Evolutionary conservation across 2,329 filamentous ascomycete genomes (phyloP), one percentile per base, ranked within the genome.

Genomic region (Plenodomus biglobosus): DNA sequence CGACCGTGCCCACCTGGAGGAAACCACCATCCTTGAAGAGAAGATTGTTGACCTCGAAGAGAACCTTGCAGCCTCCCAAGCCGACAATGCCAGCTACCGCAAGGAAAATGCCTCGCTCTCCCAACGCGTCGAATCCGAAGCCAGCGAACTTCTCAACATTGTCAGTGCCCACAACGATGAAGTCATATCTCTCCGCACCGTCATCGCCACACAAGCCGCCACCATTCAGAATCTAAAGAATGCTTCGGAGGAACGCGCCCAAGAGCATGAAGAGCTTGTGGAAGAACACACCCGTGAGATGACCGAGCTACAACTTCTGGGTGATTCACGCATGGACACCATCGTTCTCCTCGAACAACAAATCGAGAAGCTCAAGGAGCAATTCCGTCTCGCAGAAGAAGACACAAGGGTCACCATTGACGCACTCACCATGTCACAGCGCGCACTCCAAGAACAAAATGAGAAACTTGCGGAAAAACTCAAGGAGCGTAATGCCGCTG

Each of bases 121-220:
- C 17, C 42, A 60, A 16, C 64, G 65, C 35, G 62, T 72, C 7
- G 61, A 65, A 17, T 44, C 55, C 16, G 62, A 66, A 27, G 64
- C 64, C 13, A 53, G 55, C 7, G 65, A 71, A 40, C 49, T 71
- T 2, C 56, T 69, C 30, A 64, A 59, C 42, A 66, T 70, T 22
- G 56, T 58, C 16, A 56, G 58, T 27, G 39, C 61, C 5, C 62
- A 66, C 38, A 53, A 46, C 24, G 51, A 64, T 7, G 58, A 74
- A 35, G 64, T 72, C 38, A 53, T 57, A 11, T 58, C 62, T 8
- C 73, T 76, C 54, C 56, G 72, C 30, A 58, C 66, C 11, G 63
- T 71, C 8, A 71, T 76, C 40, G 57, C 56, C 3, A 66, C 68
- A 11, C 69, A 73, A 17, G 66, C 73, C 19, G 64, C 68, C 24